Conservation (phyloP, 768 basidiomycete genomes). For the Russula olivacea region DNA sequence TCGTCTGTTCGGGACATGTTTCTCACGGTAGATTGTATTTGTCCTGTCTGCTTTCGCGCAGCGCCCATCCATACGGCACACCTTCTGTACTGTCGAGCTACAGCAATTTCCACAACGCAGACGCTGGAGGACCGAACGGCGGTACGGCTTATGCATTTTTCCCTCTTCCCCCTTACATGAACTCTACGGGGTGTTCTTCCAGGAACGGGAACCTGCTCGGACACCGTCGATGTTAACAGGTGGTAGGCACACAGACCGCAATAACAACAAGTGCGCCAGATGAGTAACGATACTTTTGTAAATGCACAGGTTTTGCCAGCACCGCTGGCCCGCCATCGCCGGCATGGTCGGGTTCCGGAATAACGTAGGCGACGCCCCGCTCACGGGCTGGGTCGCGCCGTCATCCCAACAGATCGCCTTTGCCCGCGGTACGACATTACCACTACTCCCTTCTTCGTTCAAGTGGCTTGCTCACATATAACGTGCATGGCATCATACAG, state of each 20-base stretch:
- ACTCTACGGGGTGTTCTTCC: background rate
- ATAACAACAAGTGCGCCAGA: too few species aligned
- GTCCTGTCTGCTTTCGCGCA: background rate
- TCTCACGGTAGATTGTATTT: background rate
- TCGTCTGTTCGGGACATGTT: background rate
- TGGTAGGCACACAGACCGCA: conserved; percentile 31
- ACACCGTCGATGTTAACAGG: conserved; percentile 46
- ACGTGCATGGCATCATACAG: conserved; percentile 33
- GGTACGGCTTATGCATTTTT: conserved; percentile 30
- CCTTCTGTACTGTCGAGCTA: conserved; percentile 60
- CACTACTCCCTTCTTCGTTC: background rate
- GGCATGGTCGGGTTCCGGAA: conserved; percentile 62
- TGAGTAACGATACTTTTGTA: background rate
- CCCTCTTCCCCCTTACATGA: background rate
- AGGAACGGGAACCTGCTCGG: conserved; percentile 47
- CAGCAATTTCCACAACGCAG: conserved; percentile 39
- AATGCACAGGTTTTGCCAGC: conserved; percentile 48
- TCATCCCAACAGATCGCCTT: conserved; percentile 59
- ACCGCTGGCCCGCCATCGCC: conserved; percentile 49
- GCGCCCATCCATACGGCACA: conserved; percentile 59
- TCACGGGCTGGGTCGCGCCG: conserved; percentile 56
- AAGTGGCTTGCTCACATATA: background rate
- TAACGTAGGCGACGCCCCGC: conserved; percentile 43
- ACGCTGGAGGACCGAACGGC: conserved; percentile 56
- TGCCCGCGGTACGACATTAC: conserved; percentile 42